Evolutionary conservation across 371 early-diverging fungal species (phyloP).

Genomic region (Mucor indicus): DNA sequence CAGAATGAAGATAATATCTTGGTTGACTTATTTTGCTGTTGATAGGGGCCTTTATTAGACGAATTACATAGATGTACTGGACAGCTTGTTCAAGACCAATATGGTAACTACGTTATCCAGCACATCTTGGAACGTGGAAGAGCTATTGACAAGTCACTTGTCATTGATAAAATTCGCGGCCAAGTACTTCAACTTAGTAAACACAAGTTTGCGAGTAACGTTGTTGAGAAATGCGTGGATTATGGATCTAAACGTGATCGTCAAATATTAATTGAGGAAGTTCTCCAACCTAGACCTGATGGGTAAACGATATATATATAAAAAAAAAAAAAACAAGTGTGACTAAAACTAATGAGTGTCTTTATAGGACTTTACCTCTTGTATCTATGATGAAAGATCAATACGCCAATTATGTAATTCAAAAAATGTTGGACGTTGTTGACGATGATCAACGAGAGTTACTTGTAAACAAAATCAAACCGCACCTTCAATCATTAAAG

Average conservation of each 20-base stretch:
- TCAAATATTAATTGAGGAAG: slow-evolving; percentile 85
- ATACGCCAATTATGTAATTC: slow-evolving; percentile 99
- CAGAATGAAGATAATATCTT: neutral
- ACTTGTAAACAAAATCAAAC: slow-evolving; percentile 86
- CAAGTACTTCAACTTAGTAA: slow-evolving; percentile 87
- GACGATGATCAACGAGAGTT: slow-evolving; percentile 84
- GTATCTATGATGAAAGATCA: slow-evolving; percentile 98
- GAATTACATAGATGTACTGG: slow-evolving; percentile 91
- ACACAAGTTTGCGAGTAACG: slow-evolving; percentile 99
- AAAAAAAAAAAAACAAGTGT: neutral
- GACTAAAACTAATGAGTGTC: neutral
- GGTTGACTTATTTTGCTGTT: neutral
- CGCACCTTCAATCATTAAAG: slow-evolving; percentile 85
- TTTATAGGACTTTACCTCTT: slow-evolving; percentile 71
- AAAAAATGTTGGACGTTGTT: slow-evolving; percentile 98
- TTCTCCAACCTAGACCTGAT: slow-evolving; percentile 69
- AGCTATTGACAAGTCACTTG: slow-evolving; percentile 76
- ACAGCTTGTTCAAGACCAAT: slow-evolving; percentile 97
- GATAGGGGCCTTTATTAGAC: slow-evolving; percentile 76
- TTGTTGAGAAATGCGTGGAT: slow-evolving; percentile 94
- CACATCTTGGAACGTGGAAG: slow-evolving; percentile 97
- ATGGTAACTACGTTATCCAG: slow-evolving; percentile 98
- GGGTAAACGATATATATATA: slow-evolving; percentile 45
- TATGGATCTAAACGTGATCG: slow-evolving; percentile 74
- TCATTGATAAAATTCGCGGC: slow-evolving; percentile 89